Conservation (phyloP, 2,329 filamentous ascomycete species). For the Pseudogymnoascus sp. region DNA sequence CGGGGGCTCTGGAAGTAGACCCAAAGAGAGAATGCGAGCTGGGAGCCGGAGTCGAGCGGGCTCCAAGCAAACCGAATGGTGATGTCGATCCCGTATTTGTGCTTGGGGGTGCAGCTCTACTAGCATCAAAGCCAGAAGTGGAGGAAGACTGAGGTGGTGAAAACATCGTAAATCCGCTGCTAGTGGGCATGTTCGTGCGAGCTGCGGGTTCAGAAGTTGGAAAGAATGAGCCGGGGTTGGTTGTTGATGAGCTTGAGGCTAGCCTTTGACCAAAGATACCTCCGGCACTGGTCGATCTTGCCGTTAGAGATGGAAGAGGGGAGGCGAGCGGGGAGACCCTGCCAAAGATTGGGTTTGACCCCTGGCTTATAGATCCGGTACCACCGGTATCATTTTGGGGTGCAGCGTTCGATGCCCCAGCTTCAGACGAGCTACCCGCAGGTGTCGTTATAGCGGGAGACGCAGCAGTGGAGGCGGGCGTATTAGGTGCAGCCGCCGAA, state of each 20-base stretch:
- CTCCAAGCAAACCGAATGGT: slow-evolving; percentile 1
- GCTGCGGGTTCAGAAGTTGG: background rate
- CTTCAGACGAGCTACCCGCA: background rate
- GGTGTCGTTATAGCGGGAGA: background rate
- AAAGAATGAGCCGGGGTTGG: background rate
- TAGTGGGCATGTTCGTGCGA: background rate
- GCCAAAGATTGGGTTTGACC: background rate
- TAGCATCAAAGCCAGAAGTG: slow-evolving; percentile 37
- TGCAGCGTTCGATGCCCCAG: background rate
- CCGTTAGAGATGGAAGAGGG: background rate
- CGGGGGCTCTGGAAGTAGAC: background rate
- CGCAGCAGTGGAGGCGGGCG: background rate
- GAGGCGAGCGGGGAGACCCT: background rate
- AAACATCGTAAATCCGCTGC: background rate
- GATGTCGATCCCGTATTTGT: background rate
- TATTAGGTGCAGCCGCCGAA: background rate
- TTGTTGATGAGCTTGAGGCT: background rate
- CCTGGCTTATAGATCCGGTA: background rate
- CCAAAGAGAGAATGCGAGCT: background rate
- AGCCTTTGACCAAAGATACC: background rate
- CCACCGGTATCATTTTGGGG: background rate
- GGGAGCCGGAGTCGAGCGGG: background rate
- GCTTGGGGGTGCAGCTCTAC: slow-evolving; percentile 26
- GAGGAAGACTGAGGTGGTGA: slow-evolving; percentile 28
- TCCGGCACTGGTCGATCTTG: background rate